Evolutionary conservation across 768 basidiomycete genomes (phyloP), one percentile per base, ranked within the genome.

Genomic region (Arthromyces matolae): DNA sequence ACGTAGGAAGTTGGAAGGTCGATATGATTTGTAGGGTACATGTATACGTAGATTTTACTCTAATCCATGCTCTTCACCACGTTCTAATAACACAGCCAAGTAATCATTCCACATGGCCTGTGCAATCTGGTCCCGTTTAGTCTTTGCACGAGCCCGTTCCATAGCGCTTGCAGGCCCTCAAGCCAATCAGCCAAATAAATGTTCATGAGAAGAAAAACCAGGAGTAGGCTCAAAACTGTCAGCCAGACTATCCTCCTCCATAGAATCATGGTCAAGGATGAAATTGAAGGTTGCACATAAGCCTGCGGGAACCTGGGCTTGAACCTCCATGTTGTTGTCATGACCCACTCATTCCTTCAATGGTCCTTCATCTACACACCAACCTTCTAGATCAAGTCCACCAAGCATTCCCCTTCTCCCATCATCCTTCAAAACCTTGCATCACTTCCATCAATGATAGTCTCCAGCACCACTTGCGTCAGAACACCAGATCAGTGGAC

Each of bases 21-120:
- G 3, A 16, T 38, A 29, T 29, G 35, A 35, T 35, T 13, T n/a
- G n/a, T n/a, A n/a, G n/a, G n/a, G n/a, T n/a, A n/a, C n/a, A n/a
- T 34, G 23, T 13, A 5, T 22, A 19, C n/a, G 34, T 22, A 7
- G 16, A 36, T 28, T 20, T 16, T 25, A 14, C 24, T 37, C 32
- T 19, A 19, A 35, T 14, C 18, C 45, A 35, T 8, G 8, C 28
- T 20, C 2, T 1, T 44, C 14, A 6, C 31, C 18, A 9, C 13
- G 23, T 27, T 47, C 45, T 19, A 14, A 27, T 23, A 40, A 36
- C 20, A 27, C 6, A 32, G 9, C 18, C 23, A 31, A 31, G 25
- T 47, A 47, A 32, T 29, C 32, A 0, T 40, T 3, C 46, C 37
- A 47, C 25, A 47, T 47, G 3, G 45, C 45, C 19, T 47, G 35